Evolutionary conservation across 768 basidiomycete genomes (phyloP).

Genomic region (Terana coerulea): DNA sequence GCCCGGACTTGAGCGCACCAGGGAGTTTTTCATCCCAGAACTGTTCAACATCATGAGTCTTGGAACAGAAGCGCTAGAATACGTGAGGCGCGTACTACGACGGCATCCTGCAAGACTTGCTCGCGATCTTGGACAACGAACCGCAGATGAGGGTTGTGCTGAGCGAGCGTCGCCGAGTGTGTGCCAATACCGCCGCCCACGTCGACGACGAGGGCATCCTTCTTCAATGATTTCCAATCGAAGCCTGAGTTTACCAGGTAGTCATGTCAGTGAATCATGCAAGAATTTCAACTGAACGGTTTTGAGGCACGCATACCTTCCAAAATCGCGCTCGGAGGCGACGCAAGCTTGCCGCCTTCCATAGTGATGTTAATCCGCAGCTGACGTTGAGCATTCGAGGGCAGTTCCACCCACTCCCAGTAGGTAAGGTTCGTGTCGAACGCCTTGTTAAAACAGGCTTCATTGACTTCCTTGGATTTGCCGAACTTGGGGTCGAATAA

Average conservation of each 20-base stretch:
- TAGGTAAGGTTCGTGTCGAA: conserved; percentile 1
- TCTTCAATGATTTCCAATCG: conserved; percentile 21
- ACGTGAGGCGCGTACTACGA: conserved; percentile 19
- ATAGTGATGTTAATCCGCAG: background rate
- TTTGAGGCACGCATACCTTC: background rate
- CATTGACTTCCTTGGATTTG: conserved; percentile 14
- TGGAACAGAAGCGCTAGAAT: background rate
- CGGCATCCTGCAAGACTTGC: conserved; percentile 22
- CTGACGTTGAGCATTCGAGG: conserved; percentile 11
- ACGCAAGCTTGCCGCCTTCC: background rate
- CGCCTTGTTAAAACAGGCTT: conserved; percentile 15
- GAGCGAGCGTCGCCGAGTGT: conserved; percentile 19
- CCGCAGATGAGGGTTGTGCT: conserved; percentile 20
- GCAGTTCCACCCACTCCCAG: conserved; percentile 10
- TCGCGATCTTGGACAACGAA: conserved; percentile 29
- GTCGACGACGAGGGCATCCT: conserved; percentile 28
- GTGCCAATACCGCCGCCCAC: conserved; percentile 31
- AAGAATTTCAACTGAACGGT: background rate
- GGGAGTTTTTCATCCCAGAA: conserved; percentile 10
- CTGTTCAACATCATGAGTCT: background rate
- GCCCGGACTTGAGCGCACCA: background rate
- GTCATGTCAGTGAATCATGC: background rate
- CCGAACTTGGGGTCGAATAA: conserved; percentile 19
- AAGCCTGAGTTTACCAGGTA: conserved; percentile 15
- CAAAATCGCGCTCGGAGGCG: conserved; percentile 1